Evolutionary conservation across 805 yeast genomes (phyloP).

Genomic region (Cyberlindnera suaveolens): DNA sequence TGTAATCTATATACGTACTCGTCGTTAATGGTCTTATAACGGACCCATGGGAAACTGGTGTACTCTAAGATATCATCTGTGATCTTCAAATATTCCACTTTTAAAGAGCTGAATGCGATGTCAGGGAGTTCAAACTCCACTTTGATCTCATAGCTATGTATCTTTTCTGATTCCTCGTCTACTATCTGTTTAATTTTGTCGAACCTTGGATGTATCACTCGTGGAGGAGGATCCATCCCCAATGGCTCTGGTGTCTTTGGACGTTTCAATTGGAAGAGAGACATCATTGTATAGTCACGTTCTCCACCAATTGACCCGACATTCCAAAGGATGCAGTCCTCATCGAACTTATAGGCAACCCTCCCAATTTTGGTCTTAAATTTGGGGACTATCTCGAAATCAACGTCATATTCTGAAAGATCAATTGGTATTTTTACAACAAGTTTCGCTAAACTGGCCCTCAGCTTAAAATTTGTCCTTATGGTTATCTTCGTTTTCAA

Average conservation of each 20-base stretch:
- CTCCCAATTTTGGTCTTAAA: constrained; percentile 69
- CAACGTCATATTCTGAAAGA: constrained; percentile 28
- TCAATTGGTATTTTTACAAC: constrained; percentile 61
- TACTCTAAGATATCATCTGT: constrained; percentile 51
- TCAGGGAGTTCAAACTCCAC: constrained; percentile 61
- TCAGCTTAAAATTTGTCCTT: constrained; percentile 56
- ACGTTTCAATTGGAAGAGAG: constrained; percentile 36
- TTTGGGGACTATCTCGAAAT: constrained; percentile 46
- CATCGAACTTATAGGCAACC: constrained; percentile 66
- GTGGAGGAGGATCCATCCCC: constrained; percentile 26
- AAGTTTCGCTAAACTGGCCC: constrained; percentile 54
- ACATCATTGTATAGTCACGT: constrained; percentile 45
- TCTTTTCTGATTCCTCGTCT: constrained; percentile 9
- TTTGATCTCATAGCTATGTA: constrained; percentile 29
- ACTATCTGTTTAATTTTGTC: constrained; percentile 15
- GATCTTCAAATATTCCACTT: constrained; percentile 59
- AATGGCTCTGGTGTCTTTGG: constrained; percentile 17
- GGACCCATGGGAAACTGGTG: constrained; percentile 76
- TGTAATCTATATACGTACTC: constrained; percentile 25
- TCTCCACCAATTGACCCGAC: constrained; percentile 63
- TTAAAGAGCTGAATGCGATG: constrained; percentile 58
- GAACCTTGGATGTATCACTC: constrained; percentile 15
- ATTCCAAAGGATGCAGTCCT: constrained; percentile 66
- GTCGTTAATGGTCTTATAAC: constrained; percentile 42
- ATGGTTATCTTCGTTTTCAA: constrained; percentile 22